Evolutionary conservation across 2,329 filamentous ascomycete genomes (phyloP).

Genomic region (Fusarium lateritium): DNA sequence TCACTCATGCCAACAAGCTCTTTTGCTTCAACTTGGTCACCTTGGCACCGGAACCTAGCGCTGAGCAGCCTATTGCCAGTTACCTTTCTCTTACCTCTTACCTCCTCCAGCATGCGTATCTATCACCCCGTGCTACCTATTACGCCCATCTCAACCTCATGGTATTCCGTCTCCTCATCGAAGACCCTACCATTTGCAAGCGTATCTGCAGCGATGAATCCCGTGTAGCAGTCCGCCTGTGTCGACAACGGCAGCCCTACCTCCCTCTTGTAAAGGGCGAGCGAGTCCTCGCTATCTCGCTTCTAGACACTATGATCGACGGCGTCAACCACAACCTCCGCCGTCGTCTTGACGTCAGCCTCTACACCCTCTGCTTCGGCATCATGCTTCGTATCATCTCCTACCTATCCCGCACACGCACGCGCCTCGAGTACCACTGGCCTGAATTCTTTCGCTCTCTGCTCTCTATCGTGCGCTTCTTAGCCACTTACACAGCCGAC

Average conservation of each 20-base stretch:
- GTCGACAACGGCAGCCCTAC: conserved; percentile 89
- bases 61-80: conserved; percentile 81
- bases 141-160: conserved; percentile 91
- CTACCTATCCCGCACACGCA: conserved; percentile 85
- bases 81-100: conserved; percentile 94
- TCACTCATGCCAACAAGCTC: conserved; percentile 93
- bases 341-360: conserved; percentile 83
- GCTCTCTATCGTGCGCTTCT: conserved; percentile 88
- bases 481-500: conserved; percentile 87
- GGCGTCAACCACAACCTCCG: conserved; percentile 95
- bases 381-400: conserved; percentile 87
- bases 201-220: conserved; percentile 85
- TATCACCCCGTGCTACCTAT: conserved; percentile 81
- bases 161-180: conserved; percentile 86
- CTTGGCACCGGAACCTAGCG: conserved; percentile 69
- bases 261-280: conserved; percentile 82
- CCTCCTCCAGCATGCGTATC: conserved; percentile 91
- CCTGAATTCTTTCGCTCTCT: conserved; percentile 93
- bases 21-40: conserved; percentile 90
- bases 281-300: conserved; percentile 79
- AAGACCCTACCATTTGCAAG: conserved; percentile 87
- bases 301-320: conserved; percentile 91
- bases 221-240: conserved; percentile 82
- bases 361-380: conserved; percentile 87
- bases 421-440: conserved; percentile 92